Evolutionary conservation across 177 flowering plant species (phyloP).

Genomic region (Vitis hybrid): DNA sequence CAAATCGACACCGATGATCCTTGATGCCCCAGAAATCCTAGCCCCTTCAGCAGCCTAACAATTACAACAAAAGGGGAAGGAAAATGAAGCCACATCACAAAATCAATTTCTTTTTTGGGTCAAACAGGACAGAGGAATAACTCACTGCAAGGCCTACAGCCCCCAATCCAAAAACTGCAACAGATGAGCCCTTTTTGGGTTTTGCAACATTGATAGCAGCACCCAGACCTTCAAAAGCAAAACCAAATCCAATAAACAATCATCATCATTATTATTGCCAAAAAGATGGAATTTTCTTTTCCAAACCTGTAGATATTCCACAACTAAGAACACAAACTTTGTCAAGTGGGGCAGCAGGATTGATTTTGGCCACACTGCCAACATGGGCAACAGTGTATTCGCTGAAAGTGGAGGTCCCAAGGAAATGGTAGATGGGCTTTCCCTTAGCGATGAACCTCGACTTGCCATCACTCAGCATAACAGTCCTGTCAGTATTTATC

Average conservation of each 20-base stretch:
- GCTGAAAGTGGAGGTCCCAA: constrained; percentile 69
- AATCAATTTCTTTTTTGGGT: no score
- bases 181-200: constrained; percentile 45
- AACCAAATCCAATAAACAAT: neutral
- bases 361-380: constrained; percentile 61
- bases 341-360: constrained; percentile 68
- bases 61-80: neutral
- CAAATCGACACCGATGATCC: constrained; percentile 72
- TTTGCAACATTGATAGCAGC: constrained; percentile 67
- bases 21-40: constrained; percentile 57
- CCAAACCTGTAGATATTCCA: constrained; percentile 60
- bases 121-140: neutral
- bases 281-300: neutral
- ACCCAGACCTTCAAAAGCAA: constrained; percentile 46
- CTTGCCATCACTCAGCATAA: constrained; percentile 52
- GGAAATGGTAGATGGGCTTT: constrained; percentile 59
- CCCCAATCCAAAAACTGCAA: constrained; percentile 64
- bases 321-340: constrained; percentile 67
- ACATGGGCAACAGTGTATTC: constrained; percentile 63
- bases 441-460: constrained; percentile 57
- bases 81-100: no score
- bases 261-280: neutral
- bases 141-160: constrained; percentile 71
- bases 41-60: constrained; percentile 80
- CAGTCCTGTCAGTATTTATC: constrained; percentile 63